Percentiles rank a stretch among this genome's conserved stretches.
These are phyloP conservation scores for Boechera retrofracta DNA, from an alignment of 345 rosid species.

Conservation along the genomic window DNA sequence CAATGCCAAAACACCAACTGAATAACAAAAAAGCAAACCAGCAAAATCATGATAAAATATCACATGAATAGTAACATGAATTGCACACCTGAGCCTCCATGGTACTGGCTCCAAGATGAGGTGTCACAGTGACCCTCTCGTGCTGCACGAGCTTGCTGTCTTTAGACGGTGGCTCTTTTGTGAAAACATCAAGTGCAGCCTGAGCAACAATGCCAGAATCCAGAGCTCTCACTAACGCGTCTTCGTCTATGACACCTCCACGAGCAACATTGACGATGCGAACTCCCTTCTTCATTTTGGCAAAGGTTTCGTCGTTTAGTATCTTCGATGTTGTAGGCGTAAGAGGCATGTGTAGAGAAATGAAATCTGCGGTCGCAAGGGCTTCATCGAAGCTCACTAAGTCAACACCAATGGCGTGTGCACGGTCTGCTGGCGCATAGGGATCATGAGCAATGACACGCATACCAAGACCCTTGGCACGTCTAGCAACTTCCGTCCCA, in stretches of 20 bases:
- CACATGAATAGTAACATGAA: not conserved
- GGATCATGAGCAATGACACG: conserved; percentile 91
- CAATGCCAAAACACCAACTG: conserved; percentile 31
- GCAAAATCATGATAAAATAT: not conserved
- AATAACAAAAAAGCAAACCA: conserved; percentile 16
- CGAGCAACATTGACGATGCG: conserved; percentile 89
- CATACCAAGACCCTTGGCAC: conserved; percentile 95
- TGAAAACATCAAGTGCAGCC: conserved; percentile 92
- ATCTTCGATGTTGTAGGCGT: conserved; percentile 76
- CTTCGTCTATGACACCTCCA: conserved; percentile 93
- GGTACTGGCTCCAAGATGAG: conserved; percentile 95
- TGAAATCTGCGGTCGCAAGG: conserved; percentile 75
- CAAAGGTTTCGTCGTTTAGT: conserved; percentile 79
- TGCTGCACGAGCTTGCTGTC: conserved; percentile 82
- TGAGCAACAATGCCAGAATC: conserved; percentile 89
- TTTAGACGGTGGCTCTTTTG: conserved; percentile 71
- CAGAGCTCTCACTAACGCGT: conserved; percentile 80
- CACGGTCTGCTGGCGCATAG: conserved; percentile 89
- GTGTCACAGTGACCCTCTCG: conserved; percentile 80
- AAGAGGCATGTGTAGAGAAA: conserved; percentile 90
- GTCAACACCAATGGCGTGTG: conserved; percentile 82
- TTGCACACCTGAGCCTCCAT: conserved; percentile 83
- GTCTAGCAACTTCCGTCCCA: conserved; percentile 88
- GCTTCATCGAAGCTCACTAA: conserved; percentile 85
- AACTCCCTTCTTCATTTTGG: conserved; percentile 91